phyloP scores from a whole-genome alignment of 805 yeast genomes.

The Saccharomycopsis microspora region DNA sequence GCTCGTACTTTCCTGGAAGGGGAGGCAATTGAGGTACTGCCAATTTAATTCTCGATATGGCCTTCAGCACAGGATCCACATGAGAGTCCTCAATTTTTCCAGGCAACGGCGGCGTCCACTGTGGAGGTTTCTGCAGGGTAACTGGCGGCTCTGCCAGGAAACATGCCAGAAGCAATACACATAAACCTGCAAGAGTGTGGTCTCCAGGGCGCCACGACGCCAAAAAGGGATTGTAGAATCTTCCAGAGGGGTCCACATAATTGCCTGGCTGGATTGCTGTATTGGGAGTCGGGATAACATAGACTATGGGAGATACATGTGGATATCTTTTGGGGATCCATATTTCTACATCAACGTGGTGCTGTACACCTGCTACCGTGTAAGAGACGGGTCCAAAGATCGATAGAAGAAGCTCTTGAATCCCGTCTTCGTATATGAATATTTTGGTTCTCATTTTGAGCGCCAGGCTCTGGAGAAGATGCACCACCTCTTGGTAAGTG shows the following conservation, averaged over 20 bases:
- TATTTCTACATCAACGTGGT: conserved; percentile 48
- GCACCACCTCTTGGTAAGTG: conserved; percentile 51
- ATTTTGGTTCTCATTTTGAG: conserved; percentile 63
- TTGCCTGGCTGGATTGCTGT: conserved; percentile 47
- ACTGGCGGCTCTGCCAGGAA: conserved; percentile 25
- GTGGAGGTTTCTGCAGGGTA: conserved; percentile 1
- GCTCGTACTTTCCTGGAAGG: too few relatives aligned
- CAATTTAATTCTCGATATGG: too few relatives aligned
- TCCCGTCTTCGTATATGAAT: conserved; percentile 46
- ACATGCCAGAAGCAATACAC: conserved; percentile 23
- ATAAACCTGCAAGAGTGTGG: conserved; percentile 24
- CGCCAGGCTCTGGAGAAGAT: conserved; percentile 37
- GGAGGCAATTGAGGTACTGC: too few relatives aligned
- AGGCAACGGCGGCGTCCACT: neutral
- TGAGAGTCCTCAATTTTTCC: conserved; percentile 3
- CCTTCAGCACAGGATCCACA: neutral
- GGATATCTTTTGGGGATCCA: conserved; percentile 79
- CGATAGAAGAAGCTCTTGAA: conserved; percentile 46
- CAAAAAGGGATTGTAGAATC: conserved; percentile 56
- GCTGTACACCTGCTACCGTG: conserved; percentile 20
- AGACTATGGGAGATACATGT: conserved; percentile 50
- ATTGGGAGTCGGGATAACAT: conserved; percentile 41
- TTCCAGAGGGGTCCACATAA: conserved; percentile 60
- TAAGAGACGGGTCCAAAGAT: conserved; percentile 43
- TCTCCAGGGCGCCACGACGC: conserved; percentile 38